phyloP scores from a whole-genome alignment of 345 rosid genomes.

The Gossypium rotundifolium region DNA sequence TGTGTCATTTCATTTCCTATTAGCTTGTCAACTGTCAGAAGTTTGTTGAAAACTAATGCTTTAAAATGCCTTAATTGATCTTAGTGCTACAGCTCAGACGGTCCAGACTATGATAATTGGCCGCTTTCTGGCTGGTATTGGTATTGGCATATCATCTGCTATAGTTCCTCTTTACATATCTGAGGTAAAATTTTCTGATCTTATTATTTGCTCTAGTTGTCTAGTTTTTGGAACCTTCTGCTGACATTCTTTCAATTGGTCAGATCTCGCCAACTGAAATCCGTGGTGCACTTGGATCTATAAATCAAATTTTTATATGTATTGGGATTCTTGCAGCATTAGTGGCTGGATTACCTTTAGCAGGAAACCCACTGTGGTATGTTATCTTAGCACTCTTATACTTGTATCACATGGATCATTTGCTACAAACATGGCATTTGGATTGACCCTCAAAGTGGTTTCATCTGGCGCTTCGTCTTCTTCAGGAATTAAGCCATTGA shows the following conservation, averaged over 20 bases:
- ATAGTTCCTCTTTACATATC: constrained; percentile 97
- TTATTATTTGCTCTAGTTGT: background rate
- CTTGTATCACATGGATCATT: background rate
- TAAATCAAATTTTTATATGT: constrained; percentile 94
- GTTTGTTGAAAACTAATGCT: constrained; percentile 17
- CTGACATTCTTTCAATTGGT: constrained; percentile 22
- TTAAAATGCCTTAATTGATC: constrained; percentile 11
- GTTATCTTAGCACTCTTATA: background rate
- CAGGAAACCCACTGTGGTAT: constrained; percentile 87
- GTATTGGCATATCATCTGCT: constrained; percentile 95
- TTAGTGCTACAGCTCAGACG: constrained; percentile 82
- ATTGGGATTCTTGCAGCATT: constrained; percentile 90
- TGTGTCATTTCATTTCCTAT: constrained; percentile 11
- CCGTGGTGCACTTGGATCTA: constrained; percentile 94
- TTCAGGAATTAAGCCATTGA: background rate
- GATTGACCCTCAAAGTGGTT: background rate
- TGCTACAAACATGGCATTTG: background rate
- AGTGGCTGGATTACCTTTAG: constrained; percentile 94
- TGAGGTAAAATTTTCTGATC: constrained; percentile 51
- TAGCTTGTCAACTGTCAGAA: background rate
- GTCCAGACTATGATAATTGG: constrained; percentile 94
- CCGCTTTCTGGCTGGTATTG: constrained; percentile 91
- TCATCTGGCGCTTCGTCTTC: background rate
- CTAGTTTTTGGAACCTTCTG: background rate
- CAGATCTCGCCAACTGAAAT: constrained; percentile 98